Base-by-base conservation (phyloP, 345 rosid species). In the Euclidium syriacum region DNA sequence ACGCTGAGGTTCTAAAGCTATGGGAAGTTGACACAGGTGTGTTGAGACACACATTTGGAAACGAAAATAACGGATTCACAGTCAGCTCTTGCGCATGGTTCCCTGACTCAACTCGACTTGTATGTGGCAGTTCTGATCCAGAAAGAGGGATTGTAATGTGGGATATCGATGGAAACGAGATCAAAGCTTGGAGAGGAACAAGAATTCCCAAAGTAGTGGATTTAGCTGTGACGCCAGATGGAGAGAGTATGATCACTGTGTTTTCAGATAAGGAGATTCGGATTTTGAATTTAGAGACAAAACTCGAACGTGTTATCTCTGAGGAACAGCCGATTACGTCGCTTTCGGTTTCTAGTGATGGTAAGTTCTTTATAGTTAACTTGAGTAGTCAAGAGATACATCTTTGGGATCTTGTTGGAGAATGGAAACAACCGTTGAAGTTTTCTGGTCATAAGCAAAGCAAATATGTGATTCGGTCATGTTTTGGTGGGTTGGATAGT, bases 51-150 rank as follows among this genome's bases (percentile, higher is more conserved):
- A 92, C 96, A 65, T 87, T 85, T 81, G 95, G 94, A 64, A 90
- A 85, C 68, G 72, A 74, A 48, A 83, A 82, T 62, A 74, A 62
- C 11, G 85, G 79, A 78, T 89, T 87, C 81, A 67, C 79, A 16
- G 89, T 86, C 68, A 84, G 95, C 82, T 86, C 96, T 43, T 89
- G 95, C 76, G 94, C 95, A 73, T 92, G 96, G 95, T 87, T 88
- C 80, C 96, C 96, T 30, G 94, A 89, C 83, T 92, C 95, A 68
- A 80, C 79, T 61, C 81, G 78, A 69, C 79, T 89, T 68, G 87
- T 86, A 14, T 89, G 91, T 74, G 96, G 96, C 77, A 85, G 95
- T 79, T 83, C 85, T 62, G 86, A 83, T 22, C 86, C 91, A 3
- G 88, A 82, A 56, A 89, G 78, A 66, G 94, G 96, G 73, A 86